phyloP scores from a whole-genome alignment of 2,329 filamentous ascomycete genomes.

The Claviceps capensis region DNA sequence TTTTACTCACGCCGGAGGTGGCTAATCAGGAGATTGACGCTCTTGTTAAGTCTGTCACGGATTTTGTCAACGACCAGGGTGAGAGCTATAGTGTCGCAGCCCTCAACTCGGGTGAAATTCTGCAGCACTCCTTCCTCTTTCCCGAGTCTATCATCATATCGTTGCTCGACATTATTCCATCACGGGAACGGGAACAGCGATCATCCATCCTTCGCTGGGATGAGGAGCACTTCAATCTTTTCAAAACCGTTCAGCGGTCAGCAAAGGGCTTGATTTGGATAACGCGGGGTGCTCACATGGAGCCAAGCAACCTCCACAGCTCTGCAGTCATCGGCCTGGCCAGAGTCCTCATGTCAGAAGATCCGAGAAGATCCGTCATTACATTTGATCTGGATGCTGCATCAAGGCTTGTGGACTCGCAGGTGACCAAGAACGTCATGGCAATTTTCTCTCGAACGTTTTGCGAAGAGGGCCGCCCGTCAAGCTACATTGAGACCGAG shows the following conservation, averaged over 20 bases:
- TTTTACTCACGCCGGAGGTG: conserved; percentile 2
- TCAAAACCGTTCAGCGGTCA: conserved; percentile 25
- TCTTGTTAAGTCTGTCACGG: neutral
- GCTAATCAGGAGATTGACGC: neutral
- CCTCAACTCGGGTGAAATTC: conserved; percentile 1
- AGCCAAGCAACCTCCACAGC: conserved; percentile 19
- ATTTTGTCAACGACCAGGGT: neutral
- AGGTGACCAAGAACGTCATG: conserved; percentile 11
- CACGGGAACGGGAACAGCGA: conserved; percentile 9
- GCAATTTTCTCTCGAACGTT: conserved; percentile 15
- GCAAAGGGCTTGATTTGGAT: conserved; percentile 33
- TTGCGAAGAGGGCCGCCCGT: conserved; percentile 1
- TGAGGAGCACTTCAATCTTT: conserved; percentile 22
- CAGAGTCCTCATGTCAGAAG: conserved; percentile 35
- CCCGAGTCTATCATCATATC: conserved; percentile 26
- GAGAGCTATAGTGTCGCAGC: neutral
- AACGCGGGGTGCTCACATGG: conserved; percentile 27
- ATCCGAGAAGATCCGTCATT: conserved; percentile 27
- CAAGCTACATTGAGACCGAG: conserved; percentile 24
- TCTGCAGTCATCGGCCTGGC: conserved; percentile 31
- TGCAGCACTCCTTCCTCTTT: conserved; percentile 7
- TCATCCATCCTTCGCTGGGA: conserved; percentile 25
- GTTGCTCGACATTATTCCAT: conserved; percentile 27
- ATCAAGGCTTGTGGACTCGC: conserved; percentile 9
- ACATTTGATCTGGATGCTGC: conserved; percentile 26